These are phyloP conservation scores for Trichomonas tenax DNA, from an alignment of 208 protist genomes.

Conservation along the genomic window DNA sequence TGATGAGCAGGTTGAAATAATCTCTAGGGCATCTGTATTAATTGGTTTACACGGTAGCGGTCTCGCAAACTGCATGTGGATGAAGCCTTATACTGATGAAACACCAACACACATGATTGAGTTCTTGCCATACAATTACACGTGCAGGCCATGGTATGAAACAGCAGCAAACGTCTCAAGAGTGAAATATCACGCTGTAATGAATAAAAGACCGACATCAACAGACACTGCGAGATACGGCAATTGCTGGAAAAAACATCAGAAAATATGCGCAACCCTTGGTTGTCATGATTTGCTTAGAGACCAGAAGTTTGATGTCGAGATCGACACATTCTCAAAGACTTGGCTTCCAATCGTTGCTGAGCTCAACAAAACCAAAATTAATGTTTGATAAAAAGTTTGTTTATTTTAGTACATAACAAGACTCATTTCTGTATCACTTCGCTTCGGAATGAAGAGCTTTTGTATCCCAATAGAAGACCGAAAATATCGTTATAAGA, in stretches of 20 bases:
- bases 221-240: neutral
- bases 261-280: neutral
- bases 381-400: neutral
- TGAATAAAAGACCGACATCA: neutral
- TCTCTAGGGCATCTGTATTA: neutral
- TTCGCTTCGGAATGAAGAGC: too few relatives aligned
- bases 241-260: neutral
- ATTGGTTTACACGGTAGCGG: neutral
- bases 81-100: neutral
- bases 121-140: neutral
- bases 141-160: neutral
- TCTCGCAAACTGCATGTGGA: neutral
- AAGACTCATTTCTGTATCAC: too few relatives aligned
- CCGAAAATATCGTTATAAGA: too few relatives aligned
- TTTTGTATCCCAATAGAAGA: too few relatives aligned
- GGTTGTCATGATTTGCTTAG: neutral
- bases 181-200: neutral
- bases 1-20: neutral
- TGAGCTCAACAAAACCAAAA: neutral
- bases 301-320: neutral
- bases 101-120: neutral
- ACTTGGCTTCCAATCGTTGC: neutral
- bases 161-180: neutral
- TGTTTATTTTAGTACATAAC: neutral
- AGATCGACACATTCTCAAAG: neutral